These are phyloP conservation scores for Chalciporus piperatus DNA, from an alignment of 768 basidiomycete species.

Conservation along the genomic window DNA sequence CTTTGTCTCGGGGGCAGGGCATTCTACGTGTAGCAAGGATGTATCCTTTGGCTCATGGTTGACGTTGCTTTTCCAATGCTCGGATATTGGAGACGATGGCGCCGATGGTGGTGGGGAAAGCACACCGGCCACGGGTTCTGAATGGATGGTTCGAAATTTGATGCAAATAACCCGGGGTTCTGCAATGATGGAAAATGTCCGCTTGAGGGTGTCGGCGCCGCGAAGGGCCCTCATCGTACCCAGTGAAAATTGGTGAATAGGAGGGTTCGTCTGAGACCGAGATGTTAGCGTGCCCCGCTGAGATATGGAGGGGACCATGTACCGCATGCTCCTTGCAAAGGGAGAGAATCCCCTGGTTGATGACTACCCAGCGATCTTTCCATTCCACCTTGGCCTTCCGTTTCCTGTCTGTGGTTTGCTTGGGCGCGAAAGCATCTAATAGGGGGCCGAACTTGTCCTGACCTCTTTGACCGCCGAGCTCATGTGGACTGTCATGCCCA, in stretches of 20 bases:
- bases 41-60: constrained; percentile 4
- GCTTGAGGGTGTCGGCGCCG: constrained; percentile 42
- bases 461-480: constrained; percentile 1
- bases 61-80: constrained; percentile 5
- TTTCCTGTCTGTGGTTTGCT: constrained; percentile 20
- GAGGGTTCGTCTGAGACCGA: constrained; percentile 35
- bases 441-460: constrained; percentile 13
- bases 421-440: constrained; percentile 8
- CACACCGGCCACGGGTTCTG: not conserved
- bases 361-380: constrained; percentile 61
- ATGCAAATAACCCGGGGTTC: constrained; percentile 39
- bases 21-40: not conserved
- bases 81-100: constrained; percentile 27
- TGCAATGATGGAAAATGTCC: constrained; percentile 20
- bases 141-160: constrained; percentile 30
- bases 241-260: constrained; percentile 41
- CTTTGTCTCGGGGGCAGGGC: not conserved
- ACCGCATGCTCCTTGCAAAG: constrained; percentile 56
- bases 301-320: constrained; percentile 18
- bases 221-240: constrained; percentile 40
- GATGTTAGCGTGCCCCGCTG: constrained; percentile 1
- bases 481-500: constrained; percentile 5
- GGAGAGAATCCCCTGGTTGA: constrained; percentile 53
- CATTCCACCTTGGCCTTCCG: constrained; percentile 50
- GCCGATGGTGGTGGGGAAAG: constrained; percentile 18